A percentile compares a stretch with the other conserved stretches of the same genome.
Conservation (phyloP, 352 stramenopile species). For the Pythium folliculosum region DNA sequence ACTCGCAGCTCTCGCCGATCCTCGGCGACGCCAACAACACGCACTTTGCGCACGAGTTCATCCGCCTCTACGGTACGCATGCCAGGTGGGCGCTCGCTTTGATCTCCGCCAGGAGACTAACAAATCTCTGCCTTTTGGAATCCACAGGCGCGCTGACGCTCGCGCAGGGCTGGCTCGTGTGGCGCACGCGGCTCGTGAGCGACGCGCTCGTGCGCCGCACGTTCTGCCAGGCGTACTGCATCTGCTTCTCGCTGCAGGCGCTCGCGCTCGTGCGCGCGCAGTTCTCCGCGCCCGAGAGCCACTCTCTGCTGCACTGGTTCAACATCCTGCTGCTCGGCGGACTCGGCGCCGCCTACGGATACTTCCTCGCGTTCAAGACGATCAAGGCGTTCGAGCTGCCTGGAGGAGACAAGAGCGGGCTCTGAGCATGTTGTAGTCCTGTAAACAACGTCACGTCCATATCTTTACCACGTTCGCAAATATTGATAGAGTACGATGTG, state of each 20-base stretch:
- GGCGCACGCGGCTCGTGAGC: conserved; percentile 83
- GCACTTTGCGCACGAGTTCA: conserved; percentile 85
- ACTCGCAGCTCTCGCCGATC: conserved; percentile 79
- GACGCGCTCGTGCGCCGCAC: conserved; percentile 82
- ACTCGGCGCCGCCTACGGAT: conserved; percentile 73
- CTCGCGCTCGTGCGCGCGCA: conserved; percentile 74
- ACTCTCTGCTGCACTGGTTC: conserved; percentile 82
- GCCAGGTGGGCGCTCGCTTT: background rate
- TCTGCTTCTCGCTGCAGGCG: conserved; percentile 83
- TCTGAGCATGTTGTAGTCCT: conserved; percentile 31
- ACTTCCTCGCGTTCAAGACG: conserved; percentile 87
- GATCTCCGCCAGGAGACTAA: background rate
- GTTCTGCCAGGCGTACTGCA: conserved; percentile 89
- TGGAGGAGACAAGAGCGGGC: conserved; percentile 49
- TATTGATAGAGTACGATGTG: background rate
- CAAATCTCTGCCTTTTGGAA: background rate
- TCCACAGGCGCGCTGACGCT: conserved; percentile 68
- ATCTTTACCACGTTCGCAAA: conserved; percentile 1
- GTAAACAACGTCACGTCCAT: conserved; percentile 6
- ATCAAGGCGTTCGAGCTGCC: conserved; percentile 89
- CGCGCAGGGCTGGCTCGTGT: conserved; percentile 85
- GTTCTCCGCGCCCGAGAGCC: conserved; percentile 65
- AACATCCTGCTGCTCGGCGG: conserved; percentile 74
- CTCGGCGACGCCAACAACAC: conserved; percentile 77
- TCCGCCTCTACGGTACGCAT: conserved; percentile 75